Evolutionary conservation across 352 stramenopile genomes (phyloP).

Genomic region (Phytophthora pistaciae): DNA sequence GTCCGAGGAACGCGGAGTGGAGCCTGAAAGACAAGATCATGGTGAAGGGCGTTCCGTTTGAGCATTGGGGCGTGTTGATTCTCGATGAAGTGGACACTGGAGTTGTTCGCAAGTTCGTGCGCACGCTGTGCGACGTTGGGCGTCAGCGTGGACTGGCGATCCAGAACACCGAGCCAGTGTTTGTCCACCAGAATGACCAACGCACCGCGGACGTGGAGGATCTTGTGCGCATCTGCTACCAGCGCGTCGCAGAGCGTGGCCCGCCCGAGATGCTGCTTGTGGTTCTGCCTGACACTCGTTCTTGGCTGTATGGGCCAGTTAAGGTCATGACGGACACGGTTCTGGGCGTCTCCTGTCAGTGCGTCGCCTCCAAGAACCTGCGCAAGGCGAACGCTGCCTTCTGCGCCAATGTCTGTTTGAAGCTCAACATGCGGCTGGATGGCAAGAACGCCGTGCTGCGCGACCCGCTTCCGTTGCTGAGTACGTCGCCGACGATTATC

Average conservation of each 20-base stretch:
- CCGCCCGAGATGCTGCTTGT: background rate
- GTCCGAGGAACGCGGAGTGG: background rate
- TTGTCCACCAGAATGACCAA: background rate
- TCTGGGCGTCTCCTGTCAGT: background rate
- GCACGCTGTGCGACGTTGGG: background rate
- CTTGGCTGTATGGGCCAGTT: background rate
- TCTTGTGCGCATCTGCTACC: background rate
- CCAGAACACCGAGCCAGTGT: background rate
- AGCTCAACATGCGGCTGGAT: background rate
- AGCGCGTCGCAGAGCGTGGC: background rate
- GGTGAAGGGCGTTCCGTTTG: background rate
- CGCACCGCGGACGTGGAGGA: background rate
- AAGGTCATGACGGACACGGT: background rate
- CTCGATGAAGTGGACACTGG: background rate
- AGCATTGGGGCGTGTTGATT: background rate
- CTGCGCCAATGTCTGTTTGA: background rate
- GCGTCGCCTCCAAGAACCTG: background rate
- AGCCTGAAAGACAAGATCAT: background rate
- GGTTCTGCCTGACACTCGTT: background rate
- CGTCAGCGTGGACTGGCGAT: background rate
- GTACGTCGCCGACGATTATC: conserved; percentile 59
- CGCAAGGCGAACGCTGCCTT: background rate
- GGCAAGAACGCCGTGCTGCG: background rate
- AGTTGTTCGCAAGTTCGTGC: background rate
- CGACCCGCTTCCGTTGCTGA: conserved; percentile 49